Evolutionary conservation across 2,329 filamentous ascomycete genomes (phyloP), one percentile per base, ranked within the genome.

Genomic region (Arthrobotrys musiformis): DNA sequence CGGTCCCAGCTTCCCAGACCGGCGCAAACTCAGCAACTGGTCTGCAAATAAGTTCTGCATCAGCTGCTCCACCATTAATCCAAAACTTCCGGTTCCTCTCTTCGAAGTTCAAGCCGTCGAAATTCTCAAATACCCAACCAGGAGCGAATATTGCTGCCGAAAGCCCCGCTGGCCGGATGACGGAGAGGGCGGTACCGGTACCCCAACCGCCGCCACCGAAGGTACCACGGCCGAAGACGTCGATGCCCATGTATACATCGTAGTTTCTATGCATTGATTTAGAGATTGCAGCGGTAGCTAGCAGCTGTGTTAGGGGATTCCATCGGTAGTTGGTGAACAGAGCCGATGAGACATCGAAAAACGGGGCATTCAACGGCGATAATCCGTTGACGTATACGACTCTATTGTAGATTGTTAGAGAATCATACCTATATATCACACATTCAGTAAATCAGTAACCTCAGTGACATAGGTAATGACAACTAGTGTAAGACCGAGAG

Each of bases 371-470:
- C 42, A 81, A 74, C 0, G 70, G 50, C 1, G 82, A 85, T 4
- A 86, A 79, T n/a, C 82, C 82, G 64, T 86, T 86, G 73, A 86
- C 85, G 72, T 85, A 86, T 2, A 82, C 80, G 13, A 86, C 80
- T 67, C 82, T 83, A 68, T 86, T 86, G 19, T 81, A 79, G 1
- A 80, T 80, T 3, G 85, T 86, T 13, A 86, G 79, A 9, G 85
- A 84, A 80, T 86, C 85, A 70, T 86, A 86, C 84, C 84, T 85
- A n/a, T n/a, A n/a, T n/a, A n/a, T n/a, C n/a, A n/a, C n/a, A n/a
- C n/a, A n/a, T 42, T 37, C 26, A 40, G 7, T 4, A 40, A 11
- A 40, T 58, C 26, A 58, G 24, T 40, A 37, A 24, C 54, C 30
- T n/a, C 46, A 1, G 8, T 7, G 1, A 56, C 8, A n/a, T 17